Percentiles rank a stretch among this genome's conserved stretches.
phyloP scores from a whole-genome alignment of 345 rosid genomes.

The Noccaea caerulescens region DNA sequence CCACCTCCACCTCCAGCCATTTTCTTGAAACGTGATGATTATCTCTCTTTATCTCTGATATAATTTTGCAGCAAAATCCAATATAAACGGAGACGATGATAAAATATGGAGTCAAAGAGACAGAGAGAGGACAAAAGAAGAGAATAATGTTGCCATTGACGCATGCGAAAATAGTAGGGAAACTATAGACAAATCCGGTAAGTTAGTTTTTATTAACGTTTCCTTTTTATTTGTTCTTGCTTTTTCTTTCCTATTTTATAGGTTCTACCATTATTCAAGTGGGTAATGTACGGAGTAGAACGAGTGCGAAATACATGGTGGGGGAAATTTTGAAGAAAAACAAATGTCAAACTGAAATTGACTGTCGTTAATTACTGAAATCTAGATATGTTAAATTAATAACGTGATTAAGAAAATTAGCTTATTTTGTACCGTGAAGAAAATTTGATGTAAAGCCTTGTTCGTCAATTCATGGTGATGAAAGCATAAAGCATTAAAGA shows the following conservation, averaged over 20 bases:
- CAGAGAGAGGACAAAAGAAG: neutral
- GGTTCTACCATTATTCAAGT: slow-evolving; percentile 1
- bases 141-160: slow-evolving; percentile 12
- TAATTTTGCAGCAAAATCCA: neutral
- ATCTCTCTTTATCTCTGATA: neutral
- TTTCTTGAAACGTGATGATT: neutral
- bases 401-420: too few species aligned
- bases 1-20: slow-evolving; percentile 64
- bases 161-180: slow-evolving; percentile 26
- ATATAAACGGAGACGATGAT: neutral
- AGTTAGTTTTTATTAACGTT: neutral
- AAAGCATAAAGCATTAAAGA: too few species aligned
- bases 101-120: slow-evolving; percentile 5
- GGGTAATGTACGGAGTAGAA: neutral
- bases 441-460: too few species aligned
- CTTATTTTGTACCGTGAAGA: too few species aligned
- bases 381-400: neutral
- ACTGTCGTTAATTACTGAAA: neutral
- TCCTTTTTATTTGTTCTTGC: neutral
- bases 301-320: neutral
- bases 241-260: slow-evolving; percentile 4
- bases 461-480: too few species aligned
- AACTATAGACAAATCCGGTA: slow-evolving; percentile 19
- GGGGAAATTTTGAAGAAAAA: neutral
- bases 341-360: neutral